phyloP scores from a whole-genome alignment of 768 basidiomycete genomes.

The Strobilomyces confusus region DNA sequence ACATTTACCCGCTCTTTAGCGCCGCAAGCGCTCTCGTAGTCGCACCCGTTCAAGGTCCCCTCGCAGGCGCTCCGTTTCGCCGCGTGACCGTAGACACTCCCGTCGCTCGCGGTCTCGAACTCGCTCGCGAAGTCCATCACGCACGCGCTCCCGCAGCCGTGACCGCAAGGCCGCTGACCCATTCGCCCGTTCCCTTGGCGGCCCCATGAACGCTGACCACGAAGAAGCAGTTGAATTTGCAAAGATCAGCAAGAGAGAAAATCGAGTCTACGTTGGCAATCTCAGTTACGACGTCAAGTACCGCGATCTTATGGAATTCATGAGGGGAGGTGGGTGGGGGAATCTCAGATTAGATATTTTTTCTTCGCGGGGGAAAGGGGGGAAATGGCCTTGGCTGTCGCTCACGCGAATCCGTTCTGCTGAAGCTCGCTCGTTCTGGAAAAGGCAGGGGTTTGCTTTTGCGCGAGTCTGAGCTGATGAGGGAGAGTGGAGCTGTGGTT shows the following conservation, averaged over 20 bases:
- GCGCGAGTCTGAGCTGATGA: conserved; percentile 35
- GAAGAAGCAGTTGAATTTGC: conserved; percentile 95
- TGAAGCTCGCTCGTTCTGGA: conserved; percentile 32
- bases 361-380: conserved; percentile 39
- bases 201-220: conserved; percentile 85
- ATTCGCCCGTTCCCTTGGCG: conserved; percentile 77
- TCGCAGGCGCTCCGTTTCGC: conserved; percentile 62
- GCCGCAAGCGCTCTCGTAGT: conserved; percentile 64
- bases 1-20: conserved; percentile 33
- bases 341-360: conserved; percentile 57
- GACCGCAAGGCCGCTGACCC: conserved; percentile 59
- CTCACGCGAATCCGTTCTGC: conserved; percentile 33
- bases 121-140: conserved; percentile 51
- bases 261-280: conserved; percentile 98
- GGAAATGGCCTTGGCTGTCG: conserved; percentile 24
- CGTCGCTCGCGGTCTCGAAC: conserved; percentile 64
- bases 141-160: conserved; percentile 51
- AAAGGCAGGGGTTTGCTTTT: conserved; percentile 31
- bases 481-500: conserved; percentile 31
- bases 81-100: conserved; percentile 50
- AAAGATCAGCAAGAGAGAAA: conserved; percentile 95
- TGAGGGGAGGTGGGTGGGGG: conserved; percentile 99
- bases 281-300: conserved; percentile 99
- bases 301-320: conserved; percentile 98
- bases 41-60: conserved; percentile 65